phyloP scores from a whole-genome alignment of 805 yeast species.

The Sugiyamaella mastotermitis region DNA sequence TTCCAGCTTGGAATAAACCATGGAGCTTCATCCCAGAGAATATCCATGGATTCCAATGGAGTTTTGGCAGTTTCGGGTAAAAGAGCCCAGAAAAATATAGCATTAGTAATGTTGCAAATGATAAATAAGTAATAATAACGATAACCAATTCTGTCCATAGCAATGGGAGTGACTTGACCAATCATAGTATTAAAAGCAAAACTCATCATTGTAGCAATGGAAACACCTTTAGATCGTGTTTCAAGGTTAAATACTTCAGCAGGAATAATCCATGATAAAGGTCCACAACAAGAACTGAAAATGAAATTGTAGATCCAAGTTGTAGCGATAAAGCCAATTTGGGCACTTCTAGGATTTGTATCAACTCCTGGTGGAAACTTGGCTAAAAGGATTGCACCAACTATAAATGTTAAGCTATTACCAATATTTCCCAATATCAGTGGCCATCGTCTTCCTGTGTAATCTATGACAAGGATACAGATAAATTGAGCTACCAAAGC shows the following conservation, averaged over 20 bases:
- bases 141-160: slow-evolving; percentile 26
- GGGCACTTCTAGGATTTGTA: slow-evolving; percentile 23
- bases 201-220: slow-evolving; percentile 42
- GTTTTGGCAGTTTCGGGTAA: slow-evolving; percentile 3
- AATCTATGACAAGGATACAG: slow-evolving; percentile 20
- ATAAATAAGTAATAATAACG: slow-evolving; percentile 10
- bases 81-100: slow-evolving; percentile 4
- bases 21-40: too few species aligned
- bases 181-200: slow-evolving; percentile 33
- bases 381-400: slow-evolving; percentile 23
- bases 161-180: slow-evolving; percentile 30
- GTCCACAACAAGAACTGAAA: slow-evolving; percentile 25
- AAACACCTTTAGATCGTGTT: slow-evolving; percentile 57
- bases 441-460: slow-evolving; percentile 23
- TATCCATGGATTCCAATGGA: too few species aligned
- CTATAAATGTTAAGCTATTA: slow-evolving; percentile 19
- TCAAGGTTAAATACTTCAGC: slow-evolving; percentile 53
- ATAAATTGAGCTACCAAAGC: slow-evolving; percentile 23
- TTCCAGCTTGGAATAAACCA: too few species aligned
- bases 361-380: slow-evolving; percentile 21
- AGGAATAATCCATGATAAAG: slow-evolving; percentile 61
- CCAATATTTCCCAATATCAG: slow-evolving; percentile 16
- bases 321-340: slow-evolving; percentile 26
- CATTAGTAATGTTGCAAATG: slow-evolving; percentile 3
- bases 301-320: slow-evolving; percentile 28